Base-by-base conservation (phyloP, 371 early-diverging fungal species). In the Lichtheimia ramosa region DNA sequence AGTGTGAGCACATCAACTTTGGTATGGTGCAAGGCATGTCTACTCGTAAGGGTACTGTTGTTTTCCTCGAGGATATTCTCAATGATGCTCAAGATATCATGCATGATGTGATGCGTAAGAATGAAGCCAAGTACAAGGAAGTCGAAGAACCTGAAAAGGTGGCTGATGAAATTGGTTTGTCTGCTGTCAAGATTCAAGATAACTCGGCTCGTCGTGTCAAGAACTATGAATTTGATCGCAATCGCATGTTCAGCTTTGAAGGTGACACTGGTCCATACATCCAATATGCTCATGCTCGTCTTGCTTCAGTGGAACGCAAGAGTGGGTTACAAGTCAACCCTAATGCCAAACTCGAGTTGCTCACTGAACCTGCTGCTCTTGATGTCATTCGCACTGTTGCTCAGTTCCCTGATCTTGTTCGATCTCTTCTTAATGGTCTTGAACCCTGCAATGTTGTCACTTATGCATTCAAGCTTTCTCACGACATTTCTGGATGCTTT, bases 231-330 rank as follows among this genome's bases (percentile, higher is more conserved):
- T 99, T 99, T 74, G 88, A 96, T 75, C 94, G 95, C 90, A 83
- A 84, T 60, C 91, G 97, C 61, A 97, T 99, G 92, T 91, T 96
- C 72, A 86, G 91, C 59, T 97, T 97, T 69, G 98, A 98, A 76
- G 99, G 99, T 55, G 97, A 97, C 73, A 99, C 99, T 51, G 99
- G 99, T 15, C 98, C 99, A 46, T 99, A 99, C 79, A 84, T 99
- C 18, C 99, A 99, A 84, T 99, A 92, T 71, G 94, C 98, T 40
- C 95, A 97, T 77, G 92, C 97, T 43, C 96, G 99, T 72, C 83
- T 97, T 28, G 90, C 92, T 79, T 96, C 97, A 56, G 89, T 99
- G 52, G 93, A 94, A 78, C 96, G 97, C 70, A 90, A 84, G 71
- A 77, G 86, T 23, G 82, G 78, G 54, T 72, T 82, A 51, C 48